A percentile compares a stretch with the other conserved stretches of the same genome.
These are phyloP conservation scores for Knufia petricola DNA, from an alignment of 2,329 filamentous ascomycete genomes.

Conservation along the genomic window DNA sequence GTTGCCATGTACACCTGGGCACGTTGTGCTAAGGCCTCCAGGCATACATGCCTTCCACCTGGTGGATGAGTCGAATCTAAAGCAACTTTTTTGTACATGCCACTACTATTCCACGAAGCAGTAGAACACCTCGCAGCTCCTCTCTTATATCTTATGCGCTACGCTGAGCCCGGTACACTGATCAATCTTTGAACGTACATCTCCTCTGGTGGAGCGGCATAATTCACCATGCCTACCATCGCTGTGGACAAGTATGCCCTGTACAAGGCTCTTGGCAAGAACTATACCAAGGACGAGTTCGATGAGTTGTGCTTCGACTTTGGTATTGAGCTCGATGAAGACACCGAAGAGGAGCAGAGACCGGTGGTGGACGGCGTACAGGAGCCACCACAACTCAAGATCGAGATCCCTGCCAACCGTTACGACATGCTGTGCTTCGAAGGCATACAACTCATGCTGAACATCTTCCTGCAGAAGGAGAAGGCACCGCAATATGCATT, in stretches of 20 bases:
- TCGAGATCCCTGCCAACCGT: conserved; percentile 91
- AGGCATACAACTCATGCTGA: conserved; percentile 88
- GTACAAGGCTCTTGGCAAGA: conserved; percentile 81
- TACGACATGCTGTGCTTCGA: conserved; percentile 96
- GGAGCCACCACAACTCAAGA: conserved; percentile 88
- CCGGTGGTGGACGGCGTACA: conserved; percentile 68
- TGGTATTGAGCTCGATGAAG: conserved; percentile 92
- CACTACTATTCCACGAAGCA: not conserved
- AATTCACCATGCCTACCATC: conserved; percentile 79
- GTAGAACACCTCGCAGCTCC: no score
- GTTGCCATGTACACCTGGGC: no score
- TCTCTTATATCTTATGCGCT: not conserved
- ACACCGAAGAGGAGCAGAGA: conserved; percentile 67
- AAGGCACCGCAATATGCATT: conserved; percentile 71
- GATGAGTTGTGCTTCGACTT: conserved; percentile 98
- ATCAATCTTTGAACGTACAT: not conserved
- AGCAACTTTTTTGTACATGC: not conserved
- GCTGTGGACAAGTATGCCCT: conserved; percentile 92
- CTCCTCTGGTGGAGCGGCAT: conserved; percentile 5
- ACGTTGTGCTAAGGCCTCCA: no score
- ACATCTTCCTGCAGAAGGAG: conserved; percentile 76
- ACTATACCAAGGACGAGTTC: conserved; percentile 88
- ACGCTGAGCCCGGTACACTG: not conserved
- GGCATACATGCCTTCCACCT: not conserved
- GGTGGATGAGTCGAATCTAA: conserved; percentile 1